Evolutionary conservation across 2,329 filamentous ascomycete species (phyloP), one percentile per base, ranked within the genome.

Genomic region (Stemphylium beticola): DNA sequence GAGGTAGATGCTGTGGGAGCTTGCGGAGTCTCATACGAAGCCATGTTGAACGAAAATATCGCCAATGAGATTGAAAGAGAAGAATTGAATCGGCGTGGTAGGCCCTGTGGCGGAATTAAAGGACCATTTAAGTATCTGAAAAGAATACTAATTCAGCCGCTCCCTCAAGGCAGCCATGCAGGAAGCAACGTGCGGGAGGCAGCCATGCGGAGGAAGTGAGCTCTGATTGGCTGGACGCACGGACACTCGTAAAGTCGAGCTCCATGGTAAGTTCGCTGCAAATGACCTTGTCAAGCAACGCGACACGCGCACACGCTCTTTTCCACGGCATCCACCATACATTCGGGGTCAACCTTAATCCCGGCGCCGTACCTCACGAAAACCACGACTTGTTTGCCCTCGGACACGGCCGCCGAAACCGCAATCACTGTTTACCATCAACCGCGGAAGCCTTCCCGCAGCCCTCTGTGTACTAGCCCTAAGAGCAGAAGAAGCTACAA

Each of bases 201-300:
- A 24, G 43, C n/a, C 33, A 48, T 50, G 48, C 48, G 48, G 48
- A 43, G 39, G 39, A 50, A 37, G 38, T 43, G 9, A 8, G 8
- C 1, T 7, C 39, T 50, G 39, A 50, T 50, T 50, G 48, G 48
- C 11, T 33, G 4, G 17, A 10, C 45, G 48, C 48, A 50, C 48
- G 22, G 48, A 42, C 48, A 24, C 24, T 17, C 32, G 31, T 17
- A 44, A 50, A 43, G 48, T 50, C 24, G 40, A 50, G 45, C 45
- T 48, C 45, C 37, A 20, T n/a, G 17, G 26, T 40, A 29, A 40
- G 36, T 24, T 38, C 26, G 36, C 26, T 33, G 26, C 26, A 48
- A 10, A 48, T 22, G n/a, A 36, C 26, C 22, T 36, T 33, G 31
- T 45, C 9, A 9, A n/a, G 39, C 39, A 38, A 31, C 32, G 33